These are phyloP conservation scores for Diaporthe longicolla DNA, from an alignment of 2,329 filamentous ascomycete genomes.

Conservation along the genomic window DNA sequence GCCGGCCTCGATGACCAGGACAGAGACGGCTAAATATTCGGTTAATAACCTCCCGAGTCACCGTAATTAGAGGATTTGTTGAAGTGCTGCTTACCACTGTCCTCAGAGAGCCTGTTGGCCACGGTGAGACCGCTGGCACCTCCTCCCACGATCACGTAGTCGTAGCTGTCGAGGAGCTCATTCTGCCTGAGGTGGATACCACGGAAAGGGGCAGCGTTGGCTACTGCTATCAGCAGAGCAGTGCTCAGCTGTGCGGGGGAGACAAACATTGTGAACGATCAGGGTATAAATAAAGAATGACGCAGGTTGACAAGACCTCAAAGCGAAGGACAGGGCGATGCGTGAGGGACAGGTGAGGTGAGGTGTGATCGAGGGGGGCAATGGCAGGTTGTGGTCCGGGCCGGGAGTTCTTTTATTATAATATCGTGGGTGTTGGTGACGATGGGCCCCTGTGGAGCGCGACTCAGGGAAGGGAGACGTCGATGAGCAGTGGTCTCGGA, in stretches of 20 bases:
- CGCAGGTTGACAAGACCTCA: not conserved
- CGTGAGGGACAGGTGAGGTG: not conserved
- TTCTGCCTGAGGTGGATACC: conserved; percentile 20
- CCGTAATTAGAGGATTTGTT: not conserved
- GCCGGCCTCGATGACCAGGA: conserved; percentile 50
- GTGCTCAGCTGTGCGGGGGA: conserved; percentile 9
- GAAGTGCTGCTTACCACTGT: conserved; percentile 41
- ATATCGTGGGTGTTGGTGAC: not conserved
- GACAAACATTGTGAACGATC: conserved; percentile 26
- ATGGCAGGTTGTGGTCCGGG: not conserved
- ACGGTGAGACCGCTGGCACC: conserved; percentile 45
- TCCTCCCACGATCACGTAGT: conserved; percentile 41
- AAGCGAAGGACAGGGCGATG: conserved; percentile 15
- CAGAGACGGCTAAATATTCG: conserved; percentile 44
- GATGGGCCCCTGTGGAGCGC: not conserved
- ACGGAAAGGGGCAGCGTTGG: conserved; percentile 35
- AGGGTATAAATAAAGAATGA: conserved; percentile 13
- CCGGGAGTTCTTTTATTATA: conserved; percentile 20
- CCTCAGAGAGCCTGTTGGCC: conserved; percentile 48
- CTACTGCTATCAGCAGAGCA: conserved; percentile 9
- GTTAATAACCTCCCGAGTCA: conserved; percentile 23
- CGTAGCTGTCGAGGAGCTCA: conserved; percentile 34
- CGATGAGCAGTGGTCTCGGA: not conserved
- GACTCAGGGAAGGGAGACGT: conserved; percentile 23
- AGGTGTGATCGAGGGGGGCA: not conserved